phyloP scores from a whole-genome alignment of 495 filamentous ascomycete species.

The Xylaria acuta region DNA sequence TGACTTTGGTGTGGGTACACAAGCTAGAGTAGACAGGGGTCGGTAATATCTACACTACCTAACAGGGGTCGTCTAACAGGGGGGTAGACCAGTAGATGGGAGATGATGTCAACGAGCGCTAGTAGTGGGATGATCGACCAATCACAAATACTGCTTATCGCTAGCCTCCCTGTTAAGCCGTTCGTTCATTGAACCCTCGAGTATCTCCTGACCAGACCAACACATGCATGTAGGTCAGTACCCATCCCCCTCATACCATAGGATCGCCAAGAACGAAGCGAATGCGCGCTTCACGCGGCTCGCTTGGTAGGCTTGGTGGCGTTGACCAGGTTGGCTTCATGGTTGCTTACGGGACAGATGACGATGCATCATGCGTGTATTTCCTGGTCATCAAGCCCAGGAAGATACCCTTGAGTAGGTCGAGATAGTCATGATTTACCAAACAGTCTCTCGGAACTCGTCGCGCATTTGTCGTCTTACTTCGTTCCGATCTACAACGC shows the following conservation, averaged over 20 bases:
- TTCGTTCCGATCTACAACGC: background rate
- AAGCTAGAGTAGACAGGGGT: too few relatives aligned
- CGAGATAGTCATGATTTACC: background rate
- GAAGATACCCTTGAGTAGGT: background rate
- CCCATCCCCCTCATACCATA: constrained; percentile 3
- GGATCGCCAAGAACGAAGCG: background rate
- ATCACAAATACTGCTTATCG: background rate
- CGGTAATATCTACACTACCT: too few relatives aligned
- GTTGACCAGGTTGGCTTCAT: background rate
- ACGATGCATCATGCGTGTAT: background rate
- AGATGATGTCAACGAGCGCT: constrained; percentile 12
- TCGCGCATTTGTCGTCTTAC: background rate
- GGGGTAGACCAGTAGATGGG: background rate
- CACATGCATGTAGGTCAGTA: background rate
- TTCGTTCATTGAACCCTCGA: background rate
- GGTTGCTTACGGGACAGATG: background rate
- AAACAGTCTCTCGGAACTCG: background rate
- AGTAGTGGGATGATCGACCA: background rate
- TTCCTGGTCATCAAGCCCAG: background rate
- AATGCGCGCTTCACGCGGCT: constrained; percentile 14
- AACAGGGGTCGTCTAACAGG: too few relatives aligned
- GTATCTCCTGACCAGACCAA: constrained; percentile 1
- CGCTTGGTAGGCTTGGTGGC: background rate
- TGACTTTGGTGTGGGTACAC: too few relatives aligned
- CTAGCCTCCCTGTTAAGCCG: background rate